Conservation (phyloP, 345 rosid genomes). For the Carallia pectinifolia region DNA sequence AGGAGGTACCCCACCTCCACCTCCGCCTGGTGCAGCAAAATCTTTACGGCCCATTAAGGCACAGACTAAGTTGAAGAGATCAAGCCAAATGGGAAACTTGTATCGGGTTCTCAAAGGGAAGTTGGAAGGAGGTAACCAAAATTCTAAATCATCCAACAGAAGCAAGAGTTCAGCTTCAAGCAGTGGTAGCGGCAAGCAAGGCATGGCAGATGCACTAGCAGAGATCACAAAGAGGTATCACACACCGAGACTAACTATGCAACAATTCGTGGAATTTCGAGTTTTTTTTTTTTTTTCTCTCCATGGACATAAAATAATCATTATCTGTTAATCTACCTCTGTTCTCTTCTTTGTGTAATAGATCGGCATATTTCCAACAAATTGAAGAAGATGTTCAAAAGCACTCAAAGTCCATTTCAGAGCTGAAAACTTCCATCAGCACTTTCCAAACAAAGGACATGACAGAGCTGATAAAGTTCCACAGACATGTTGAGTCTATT, state of each 20-base stretch:
- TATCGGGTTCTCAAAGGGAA: slow-evolving; percentile 74
- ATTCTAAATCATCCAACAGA: slow-evolving; percentile 34
- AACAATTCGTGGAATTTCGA: too few relatives aligned
- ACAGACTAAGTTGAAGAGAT: slow-evolving; percentile 70
- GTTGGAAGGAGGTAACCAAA: slow-evolving; percentile 60
- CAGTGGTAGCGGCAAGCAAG: slow-evolving; percentile 62
- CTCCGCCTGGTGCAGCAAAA: slow-evolving; percentile 52
- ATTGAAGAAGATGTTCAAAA: slow-evolving; percentile 80
- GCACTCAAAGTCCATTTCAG: slow-evolving; percentile 50
- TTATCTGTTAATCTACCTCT: not conserved
- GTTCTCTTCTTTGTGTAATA: slow-evolving; percentile 20
- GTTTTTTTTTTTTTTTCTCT: not conserved
- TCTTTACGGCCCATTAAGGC: slow-evolving; percentile 70
- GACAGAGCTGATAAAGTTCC: slow-evolving; percentile 70
- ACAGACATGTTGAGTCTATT: slow-evolving; percentile 64
- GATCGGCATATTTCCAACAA: slow-evolving; percentile 87
- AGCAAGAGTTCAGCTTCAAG: slow-evolving; percentile 32
- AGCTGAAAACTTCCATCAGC: slow-evolving; percentile 50
- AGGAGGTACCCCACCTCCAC: slow-evolving; percentile 62
- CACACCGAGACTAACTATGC: too few relatives aligned
- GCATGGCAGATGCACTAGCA: slow-evolving; percentile 97
- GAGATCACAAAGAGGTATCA: slow-evolving; percentile 80
- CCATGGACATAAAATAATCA: not conserved
- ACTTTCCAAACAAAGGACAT: slow-evolving; percentile 75
- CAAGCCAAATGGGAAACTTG: slow-evolving; percentile 66